These are phyloP conservation scores for Magnaporthales sp. DNA, from an alignment of 2,329 filamentous ascomycete genomes.

Conservation along the genomic window DNA sequence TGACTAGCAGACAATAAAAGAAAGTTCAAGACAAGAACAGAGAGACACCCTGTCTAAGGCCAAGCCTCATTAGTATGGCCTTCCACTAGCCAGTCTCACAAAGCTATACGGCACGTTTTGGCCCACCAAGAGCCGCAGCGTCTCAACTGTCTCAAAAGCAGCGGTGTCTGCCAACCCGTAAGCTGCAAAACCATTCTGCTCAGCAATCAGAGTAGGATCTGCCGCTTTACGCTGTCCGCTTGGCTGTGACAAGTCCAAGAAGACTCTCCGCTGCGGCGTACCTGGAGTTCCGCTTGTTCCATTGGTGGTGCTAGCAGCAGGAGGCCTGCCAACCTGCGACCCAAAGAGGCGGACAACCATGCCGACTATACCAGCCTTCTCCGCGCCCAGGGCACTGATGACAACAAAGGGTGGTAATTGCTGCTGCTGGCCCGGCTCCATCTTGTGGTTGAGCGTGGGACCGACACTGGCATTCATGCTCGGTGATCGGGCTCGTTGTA, in stretches of 20 bases:
- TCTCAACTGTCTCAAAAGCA: slow-evolving; percentile 80
- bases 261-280: slow-evolving; percentile 40
- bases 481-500: slow-evolving; percentile 40
- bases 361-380: slow-evolving; percentile 70
- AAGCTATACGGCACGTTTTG: slow-evolving; percentile 87
- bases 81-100: slow-evolving; percentile 60
- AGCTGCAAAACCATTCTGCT: slow-evolving; percentile 67
- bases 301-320: slow-evolving; percentile 20
- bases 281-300: slow-evolving; percentile 11
- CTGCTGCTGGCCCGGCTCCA: not conserved
- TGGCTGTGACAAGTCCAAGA: slow-evolving; percentile 66
- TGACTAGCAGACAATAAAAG: not conserved
- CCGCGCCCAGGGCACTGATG: slow-evolving; percentile 67
- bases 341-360: slow-evolving; percentile 70
- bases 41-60: not conserved
- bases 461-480: not conserved
- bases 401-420: slow-evolving; percentile 62
- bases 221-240: slow-evolving; percentile 42
- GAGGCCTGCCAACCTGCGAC: slow-evolving; percentile 25
- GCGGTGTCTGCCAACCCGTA: slow-evolving; percentile 74
- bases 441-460: not conserved
- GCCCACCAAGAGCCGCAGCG: slow-evolving; percentile 66
- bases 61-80: slow-evolving; percentile 31
- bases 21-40: not conserved
- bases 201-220: slow-evolving; percentile 61